These are phyloP conservation scores for Parasitella parasitica DNA, from an alignment of 371 early-diverging fungal genomes.

Conservation along the genomic window DNA sequence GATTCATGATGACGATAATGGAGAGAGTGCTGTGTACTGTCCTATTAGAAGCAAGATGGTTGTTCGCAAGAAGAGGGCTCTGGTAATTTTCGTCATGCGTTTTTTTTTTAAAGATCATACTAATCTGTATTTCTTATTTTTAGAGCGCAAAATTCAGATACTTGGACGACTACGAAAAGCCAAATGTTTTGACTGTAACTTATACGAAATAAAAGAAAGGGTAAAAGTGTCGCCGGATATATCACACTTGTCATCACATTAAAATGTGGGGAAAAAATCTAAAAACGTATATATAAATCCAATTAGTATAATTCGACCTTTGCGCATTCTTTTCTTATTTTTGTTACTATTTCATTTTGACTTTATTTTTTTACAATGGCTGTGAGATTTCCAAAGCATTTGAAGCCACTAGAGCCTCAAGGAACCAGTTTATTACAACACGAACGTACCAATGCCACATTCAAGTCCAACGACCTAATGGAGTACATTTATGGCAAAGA, in stretches of 20 bases:
- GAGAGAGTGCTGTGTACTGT: slow-evolving; percentile 25
- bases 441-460: slow-evolving; percentile 38
- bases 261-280: slow-evolving; percentile 21
- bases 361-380: slow-evolving; percentile 11
- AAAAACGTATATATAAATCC: neutral
- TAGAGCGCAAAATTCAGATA: slow-evolving; percentile 27
- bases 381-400: slow-evolving; percentile 46
- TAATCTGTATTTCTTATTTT: neutral
- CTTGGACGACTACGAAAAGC: slow-evolving; percentile 41
- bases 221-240: slow-evolving; percentile 22
- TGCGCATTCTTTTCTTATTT: neutral
- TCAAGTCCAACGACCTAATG: slow-evolving; percentile 41
- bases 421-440: slow-evolving; percentile 43
- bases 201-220: slow-evolving; percentile 23
- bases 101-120: no score
- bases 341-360: slow-evolving; percentile 5
- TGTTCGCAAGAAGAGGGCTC: slow-evolving; percentile 43
- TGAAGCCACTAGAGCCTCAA: slow-evolving; percentile 58
- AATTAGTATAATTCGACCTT: neutral
- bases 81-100: slow-evolving; percentile 20
- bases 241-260: slow-evolving; percentile 11
- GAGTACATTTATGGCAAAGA: slow-evolving; percentile 41
- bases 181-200: slow-evolving; percentile 35
- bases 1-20: slow-evolving; percentile 26
- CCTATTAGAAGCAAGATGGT: slow-evolving; percentile 41